Conservation (phyloP, 768 basidiomycete genomes). For the Hydnomerulius pinastri region DNA sequence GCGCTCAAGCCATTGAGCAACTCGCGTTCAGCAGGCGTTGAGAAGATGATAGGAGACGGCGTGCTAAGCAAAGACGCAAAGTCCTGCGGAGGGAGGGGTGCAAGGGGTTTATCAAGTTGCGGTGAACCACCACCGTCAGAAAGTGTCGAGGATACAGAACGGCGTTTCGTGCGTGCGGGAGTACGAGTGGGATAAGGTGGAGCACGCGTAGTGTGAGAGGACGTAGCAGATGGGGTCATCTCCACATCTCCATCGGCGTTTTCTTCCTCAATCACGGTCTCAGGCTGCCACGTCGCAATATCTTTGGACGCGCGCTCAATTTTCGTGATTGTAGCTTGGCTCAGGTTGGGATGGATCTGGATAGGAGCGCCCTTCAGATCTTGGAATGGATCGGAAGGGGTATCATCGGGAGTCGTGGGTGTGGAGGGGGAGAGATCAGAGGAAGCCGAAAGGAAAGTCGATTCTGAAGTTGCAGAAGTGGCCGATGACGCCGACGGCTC, state of each 20-base stretch:
- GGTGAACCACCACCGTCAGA: slow-evolving; percentile 62
- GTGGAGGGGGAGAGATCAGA: slow-evolving; percentile 53
- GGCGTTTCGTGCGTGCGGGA: slow-evolving; percentile 92
- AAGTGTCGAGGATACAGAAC: slow-evolving; percentile 88
- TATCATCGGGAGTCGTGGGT: slow-evolving; percentile 60
- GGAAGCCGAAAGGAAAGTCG: slow-evolving; percentile 56
- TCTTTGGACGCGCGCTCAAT: slow-evolving; percentile 26
- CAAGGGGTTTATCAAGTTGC: slow-evolving; percentile 45
- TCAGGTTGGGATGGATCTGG: slow-evolving; percentile 51
- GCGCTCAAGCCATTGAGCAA: slow-evolving; percentile 72
- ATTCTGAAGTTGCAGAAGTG: slow-evolving; percentile 38
- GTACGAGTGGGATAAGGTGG: slow-evolving; percentile 80
- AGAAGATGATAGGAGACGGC: slow-evolving; percentile 82
- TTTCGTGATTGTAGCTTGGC: slow-evolving; percentile 63
- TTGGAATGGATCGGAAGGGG: slow-evolving; percentile 44
- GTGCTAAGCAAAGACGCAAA: slow-evolving; percentile 64
- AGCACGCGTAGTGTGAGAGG: slow-evolving; percentile 24
- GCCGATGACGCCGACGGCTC: slow-evolving; percentile 49
- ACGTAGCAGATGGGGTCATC: slow-evolving; percentile 20
- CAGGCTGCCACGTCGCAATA: slow-evolving; percentile 42
- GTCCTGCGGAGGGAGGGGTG: slow-evolving; percentile 48
- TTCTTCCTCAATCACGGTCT: slow-evolving; percentile 57
- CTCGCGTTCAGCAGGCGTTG: slow-evolving; percentile 77
- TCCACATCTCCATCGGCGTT: slow-evolving; percentile 3
- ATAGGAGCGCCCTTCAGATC: slow-evolving; percentile 18